These are phyloP conservation scores for Haemoproteus tartakovskyi DNA, from an alignment of 169 alveolate species.

Conservation along the genomic window DNA sequence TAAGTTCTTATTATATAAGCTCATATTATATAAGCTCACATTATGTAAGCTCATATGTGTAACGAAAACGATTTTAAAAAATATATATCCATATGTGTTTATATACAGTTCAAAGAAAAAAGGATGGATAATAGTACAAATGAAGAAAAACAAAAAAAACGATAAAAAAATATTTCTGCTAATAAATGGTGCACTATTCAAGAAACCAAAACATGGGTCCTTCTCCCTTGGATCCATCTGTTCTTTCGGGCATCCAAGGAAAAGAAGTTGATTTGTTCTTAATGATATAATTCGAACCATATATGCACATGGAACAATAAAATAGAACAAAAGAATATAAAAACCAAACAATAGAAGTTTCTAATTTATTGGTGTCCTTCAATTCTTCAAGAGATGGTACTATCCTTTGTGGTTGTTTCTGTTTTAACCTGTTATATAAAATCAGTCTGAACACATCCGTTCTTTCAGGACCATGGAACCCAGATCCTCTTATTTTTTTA, in stretches of 20 bases:
- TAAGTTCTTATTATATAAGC: too few relatives aligned
- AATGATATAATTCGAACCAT: conserved; percentile 72
- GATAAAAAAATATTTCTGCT: not conserved
- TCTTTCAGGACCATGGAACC: conserved; percentile 88
- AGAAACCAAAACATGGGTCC: conserved; percentile 79
- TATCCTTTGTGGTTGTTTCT: conserved; percentile 81
- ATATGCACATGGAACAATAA: conserved; percentile 66
- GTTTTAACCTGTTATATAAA: conserved; percentile 85
- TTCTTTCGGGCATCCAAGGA: conserved; percentile 84
- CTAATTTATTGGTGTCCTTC: conserved; percentile 76
- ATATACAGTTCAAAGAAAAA: too few relatives aligned
- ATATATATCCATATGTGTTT: too few relatives aligned
- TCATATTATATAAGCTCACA: too few relatives aligned
- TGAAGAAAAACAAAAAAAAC: not conserved
- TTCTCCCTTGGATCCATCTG: conserved; percentile 80
- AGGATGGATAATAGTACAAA: too few relatives aligned
- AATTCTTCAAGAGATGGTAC: conserved; percentile 79
- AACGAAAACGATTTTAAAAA: too few relatives aligned
- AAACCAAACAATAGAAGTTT: conserved; percentile 79
- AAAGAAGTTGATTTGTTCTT: conserved; percentile 74
- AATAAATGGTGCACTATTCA: conserved; percentile 31
- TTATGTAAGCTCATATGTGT: too few relatives aligned
- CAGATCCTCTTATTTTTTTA: conserved; percentile 83
- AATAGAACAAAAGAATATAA: conserved; percentile 72
- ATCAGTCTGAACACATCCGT: conserved; percentile 80